These are phyloP conservation scores for Auricularia cornea DNA, from an alignment of 768 basidiomycete genomes.

Conservation along the genomic window DNA sequence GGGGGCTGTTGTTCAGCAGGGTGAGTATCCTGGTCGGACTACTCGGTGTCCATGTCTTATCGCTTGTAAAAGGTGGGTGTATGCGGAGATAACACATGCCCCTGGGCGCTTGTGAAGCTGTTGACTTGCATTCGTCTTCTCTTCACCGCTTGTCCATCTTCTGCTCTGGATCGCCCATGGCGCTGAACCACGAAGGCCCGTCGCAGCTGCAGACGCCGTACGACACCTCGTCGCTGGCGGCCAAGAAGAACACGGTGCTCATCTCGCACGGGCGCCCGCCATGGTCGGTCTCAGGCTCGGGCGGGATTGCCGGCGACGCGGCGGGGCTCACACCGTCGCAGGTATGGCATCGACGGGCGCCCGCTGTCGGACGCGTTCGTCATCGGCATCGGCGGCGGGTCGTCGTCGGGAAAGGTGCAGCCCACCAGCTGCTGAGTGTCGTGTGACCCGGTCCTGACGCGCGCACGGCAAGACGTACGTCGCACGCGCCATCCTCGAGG, in stretches of 20 bases:
- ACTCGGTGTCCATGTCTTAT: no score
- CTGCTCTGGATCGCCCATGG: not conserved
- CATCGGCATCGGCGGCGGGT: conserved; percentile 70
- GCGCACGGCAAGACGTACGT: conserved; percentile 77
- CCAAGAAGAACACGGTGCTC: conserved; percentile 65
- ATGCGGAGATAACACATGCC: no score
- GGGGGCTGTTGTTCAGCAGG: no score
- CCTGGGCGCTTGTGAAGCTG: no score
- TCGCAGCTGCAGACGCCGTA: not conserved
- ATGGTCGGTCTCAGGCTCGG: conserved; percentile 40
- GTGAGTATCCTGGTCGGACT: no score
- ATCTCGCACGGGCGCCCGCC: conserved; percentile 81
- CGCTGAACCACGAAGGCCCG: not conserved
- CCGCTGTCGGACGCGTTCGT: conserved; percentile 71
- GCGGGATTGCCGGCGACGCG: conserved; percentile 4
- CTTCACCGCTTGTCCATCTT: no score
- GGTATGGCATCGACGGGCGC: conserved; percentile 73
- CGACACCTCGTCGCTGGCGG: conserved; percentile 1
- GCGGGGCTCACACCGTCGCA: conserved; percentile 19
- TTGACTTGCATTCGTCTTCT: no score
- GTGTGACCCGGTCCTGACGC: not conserved
- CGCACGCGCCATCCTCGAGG: conserved; percentile 69
- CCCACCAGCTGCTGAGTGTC: not conserved
- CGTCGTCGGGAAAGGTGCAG: conserved; percentile 54
- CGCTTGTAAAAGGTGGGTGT: no score